Percentiles rank a stretch among this genome's conserved stretches.
phyloP scores from a whole-genome alignment of 768 basidiomycete genomes.

The Termitomyces sp. region DNA sequence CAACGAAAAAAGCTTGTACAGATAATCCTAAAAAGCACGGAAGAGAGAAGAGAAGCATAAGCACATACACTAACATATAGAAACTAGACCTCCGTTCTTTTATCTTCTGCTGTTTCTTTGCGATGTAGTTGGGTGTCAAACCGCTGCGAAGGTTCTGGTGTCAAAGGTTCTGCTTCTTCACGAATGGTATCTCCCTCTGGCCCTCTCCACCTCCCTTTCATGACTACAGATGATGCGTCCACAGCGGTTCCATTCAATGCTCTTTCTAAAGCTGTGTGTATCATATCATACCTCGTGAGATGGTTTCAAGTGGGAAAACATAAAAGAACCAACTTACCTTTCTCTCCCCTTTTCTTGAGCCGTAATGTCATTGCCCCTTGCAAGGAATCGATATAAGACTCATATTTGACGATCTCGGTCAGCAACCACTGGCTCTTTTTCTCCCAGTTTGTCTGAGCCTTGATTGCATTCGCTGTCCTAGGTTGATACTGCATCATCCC shows the following conservation, averaged over 20 bases:
- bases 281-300: not conserved
- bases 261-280: slow-evolving; percentile 25
- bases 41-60: not conserved
- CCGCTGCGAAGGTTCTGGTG: slow-evolving; percentile 22
- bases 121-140: slow-evolving; percentile 18
- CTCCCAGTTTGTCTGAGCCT: slow-evolving; percentile 88
- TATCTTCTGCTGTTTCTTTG: slow-evolving; percentile 21
- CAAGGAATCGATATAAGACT: slow-evolving; percentile 90
- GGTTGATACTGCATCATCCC: slow-evolving; percentile 62
- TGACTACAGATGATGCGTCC: slow-evolving; percentile 19
- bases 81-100: slow-evolving; percentile 19
- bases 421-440: slow-evolving; percentile 85
- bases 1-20: slow-evolving; percentile 7
- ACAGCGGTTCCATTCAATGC: slow-evolving; percentile 27
- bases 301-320: not conserved
- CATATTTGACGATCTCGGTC: slow-evolving; percentile 93
- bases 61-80: slow-evolving; percentile 4
- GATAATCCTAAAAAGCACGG: slow-evolving; percentile 5
- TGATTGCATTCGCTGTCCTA: slow-evolving; percentile 66
- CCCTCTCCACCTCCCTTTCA: slow-evolving; percentile 27
- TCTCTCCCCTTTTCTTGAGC: slow-evolving; percentile 88
- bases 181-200: slow-evolving; percentile 27
- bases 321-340: slow-evolving; percentile 31
- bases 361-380: slow-evolving; percentile 78
- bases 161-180: slow-evolving; percentile 28